Conservation (phyloP, 2,329 filamentous ascomycete genomes). For the Cucurbitaria berberidis region DNA sequence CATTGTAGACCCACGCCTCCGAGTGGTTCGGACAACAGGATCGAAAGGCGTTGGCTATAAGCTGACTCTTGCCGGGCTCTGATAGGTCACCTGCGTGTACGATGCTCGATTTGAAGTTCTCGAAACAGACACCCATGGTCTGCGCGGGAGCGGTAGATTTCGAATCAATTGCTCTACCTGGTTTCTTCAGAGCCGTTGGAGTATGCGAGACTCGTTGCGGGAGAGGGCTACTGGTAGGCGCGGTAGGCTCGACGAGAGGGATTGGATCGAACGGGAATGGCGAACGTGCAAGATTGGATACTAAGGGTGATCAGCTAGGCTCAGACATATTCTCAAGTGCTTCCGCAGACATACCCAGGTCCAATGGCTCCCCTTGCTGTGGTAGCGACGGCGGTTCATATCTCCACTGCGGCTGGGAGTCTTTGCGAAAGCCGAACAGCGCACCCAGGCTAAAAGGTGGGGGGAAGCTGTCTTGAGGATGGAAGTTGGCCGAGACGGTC, state of each 20-base stretch:
- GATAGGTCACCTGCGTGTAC: conserved; percentile 2
- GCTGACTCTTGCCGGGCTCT: not conserved
- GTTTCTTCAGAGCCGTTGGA: not conserved
- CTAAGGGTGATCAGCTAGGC: conserved; percentile 6
- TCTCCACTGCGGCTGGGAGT: conserved; percentile 36
- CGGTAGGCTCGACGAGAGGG: not conserved
- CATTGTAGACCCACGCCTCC: conserved; percentile 14
- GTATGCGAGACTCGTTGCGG: conserved; percentile 4
- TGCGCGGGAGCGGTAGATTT: not conserved
- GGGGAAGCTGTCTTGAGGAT: conserved; percentile 31
- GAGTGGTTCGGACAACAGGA: conserved; percentile 9
- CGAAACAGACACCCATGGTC: conserved; percentile 4
- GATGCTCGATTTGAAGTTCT: conserved; percentile 14
- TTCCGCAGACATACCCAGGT: conserved; percentile 24
- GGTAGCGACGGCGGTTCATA: conserved; percentile 43
- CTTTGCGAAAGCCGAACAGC: conserved; percentile 35
- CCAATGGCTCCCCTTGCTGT: conserved; percentile 13
- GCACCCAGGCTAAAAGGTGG: conserved; percentile 36
- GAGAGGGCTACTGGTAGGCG: not conserved
- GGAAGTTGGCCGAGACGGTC: conserved; percentile 53
- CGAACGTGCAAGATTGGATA: not conserved
- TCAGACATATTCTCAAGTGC: not conserved
- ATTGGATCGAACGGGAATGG: conserved; percentile 1
- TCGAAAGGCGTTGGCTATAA: conserved; percentile 9
- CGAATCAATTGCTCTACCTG: not conserved